Evolutionary conservation across 2,329 filamentous ascomycete genomes (phyloP).

Genomic region (Botryotinia convoluta): DNA sequence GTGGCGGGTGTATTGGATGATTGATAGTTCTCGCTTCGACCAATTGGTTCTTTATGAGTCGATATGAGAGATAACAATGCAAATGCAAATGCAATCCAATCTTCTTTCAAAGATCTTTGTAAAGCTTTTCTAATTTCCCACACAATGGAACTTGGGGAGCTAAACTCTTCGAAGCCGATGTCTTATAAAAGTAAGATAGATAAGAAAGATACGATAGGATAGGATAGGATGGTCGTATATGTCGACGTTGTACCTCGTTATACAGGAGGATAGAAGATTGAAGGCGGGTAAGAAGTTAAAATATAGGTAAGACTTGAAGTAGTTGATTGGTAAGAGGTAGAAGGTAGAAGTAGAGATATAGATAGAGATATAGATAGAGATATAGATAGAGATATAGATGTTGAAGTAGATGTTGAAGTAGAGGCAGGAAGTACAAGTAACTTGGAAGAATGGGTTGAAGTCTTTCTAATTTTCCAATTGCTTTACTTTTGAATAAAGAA

Average conservation of each 20-base stretch:
- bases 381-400: neutral
- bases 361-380: neutral
- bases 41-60: neutral
- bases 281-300: neutral
- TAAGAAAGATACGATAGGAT: neutral
- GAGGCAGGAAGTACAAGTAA: neutral
- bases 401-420: neutral
- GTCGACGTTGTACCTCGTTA: neutral
- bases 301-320: neutral
- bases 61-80: neutral
- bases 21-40: neutral
- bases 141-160: neutral
- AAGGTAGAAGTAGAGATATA: neutral
- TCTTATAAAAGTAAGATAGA: slow-evolving; percentile 1
- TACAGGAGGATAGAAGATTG: neutral
- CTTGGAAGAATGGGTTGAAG: slow-evolving; percentile 12
- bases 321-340: neutral
- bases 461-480: neutral
- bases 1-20: neutral
- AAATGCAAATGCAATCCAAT: slow-evolving; percentile 3
- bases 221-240: slow-evolving; percentile 1
- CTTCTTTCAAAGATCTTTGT: neutral
- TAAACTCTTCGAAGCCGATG: neutral
- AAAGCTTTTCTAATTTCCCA: neutral
- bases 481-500: neutral